Base-by-base conservation (phyloP, 257 asterid genomes). In the Nicotiana obtusifolia region DNA sequence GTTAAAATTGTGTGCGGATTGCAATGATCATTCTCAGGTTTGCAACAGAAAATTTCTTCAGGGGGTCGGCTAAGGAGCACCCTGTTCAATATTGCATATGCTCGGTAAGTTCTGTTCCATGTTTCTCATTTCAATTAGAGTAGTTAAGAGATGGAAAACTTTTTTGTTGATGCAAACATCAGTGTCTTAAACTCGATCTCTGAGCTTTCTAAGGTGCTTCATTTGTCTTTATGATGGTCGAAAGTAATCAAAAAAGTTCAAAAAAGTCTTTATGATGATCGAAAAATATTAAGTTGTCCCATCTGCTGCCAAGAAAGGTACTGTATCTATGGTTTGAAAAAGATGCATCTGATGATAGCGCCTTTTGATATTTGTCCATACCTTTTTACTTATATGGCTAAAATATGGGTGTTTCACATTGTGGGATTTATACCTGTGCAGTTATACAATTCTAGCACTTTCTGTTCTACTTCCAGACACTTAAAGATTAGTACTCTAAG, bases 31-130 rank as follows among this genome's bases (percentile, higher is more conserved):
- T 66, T 81, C 80, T 81, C 92, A 96, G 99, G 98, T 85, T 84
- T 96, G 93, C 97, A 92, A 86, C 98, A 93, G 89, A 96, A 89
- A 91, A 88, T 94, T 84, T 84, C 97, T 28, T 81, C 98, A 5
- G 98, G 99, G 54, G 98, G 99, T 14, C 93, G 91, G 83, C 75
- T 96, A 35, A 94, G 88, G 76, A 87, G 85, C 81, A 84, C 92
- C 49, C 44, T 94, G 92, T 96, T 96, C 89, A 92, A 91, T 86
- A 81, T 92, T 80, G 97, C 95, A 24, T 96, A 93, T 64, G 65
- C 88, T 83, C 89, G 84, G 99, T 96, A 92, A 90, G 98, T 94
- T 83, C 76, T 80, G 64, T 22, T 73, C 78, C 84, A 79, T 44
- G 64, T 76, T 80, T 64, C 76, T n/a, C 66, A 20, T 37, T n/a